phyloP scores from a whole-genome alignment of 805 yeast genomes.

The Kuraishia ogatae region DNA sequence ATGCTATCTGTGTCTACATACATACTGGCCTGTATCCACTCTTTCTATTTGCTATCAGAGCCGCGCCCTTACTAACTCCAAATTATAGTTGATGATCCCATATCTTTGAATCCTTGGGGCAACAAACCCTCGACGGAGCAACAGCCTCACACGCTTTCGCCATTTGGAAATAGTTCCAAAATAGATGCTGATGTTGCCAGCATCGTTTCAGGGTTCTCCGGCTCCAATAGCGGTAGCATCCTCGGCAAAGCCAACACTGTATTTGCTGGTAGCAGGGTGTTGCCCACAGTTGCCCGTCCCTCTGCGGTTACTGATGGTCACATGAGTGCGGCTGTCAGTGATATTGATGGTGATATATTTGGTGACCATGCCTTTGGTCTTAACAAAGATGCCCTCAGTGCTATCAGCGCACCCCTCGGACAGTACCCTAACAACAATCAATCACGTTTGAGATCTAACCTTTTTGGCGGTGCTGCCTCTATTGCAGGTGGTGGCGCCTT shows the following conservation, averaged over 20 bases:
- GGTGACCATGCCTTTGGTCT: slow-evolving; percentile 31
- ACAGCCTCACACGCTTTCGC: slow-evolving; percentile 7
- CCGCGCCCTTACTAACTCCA: not conserved
- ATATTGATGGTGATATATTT: slow-evolving; percentile 27
- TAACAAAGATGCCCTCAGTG: slow-evolving; percentile 38
- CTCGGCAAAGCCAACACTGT: slow-evolving; percentile 18
- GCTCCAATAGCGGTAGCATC: slow-evolving; percentile 11
- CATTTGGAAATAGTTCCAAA: slow-evolving; percentile 1
- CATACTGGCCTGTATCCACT: no score
- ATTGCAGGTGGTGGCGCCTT: slow-evolving; percentile 33
- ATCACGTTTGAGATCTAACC: slow-evolving; percentile 24
- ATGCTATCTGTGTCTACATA: not conserved
- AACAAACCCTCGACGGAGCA: slow-evolving; percentile 10
- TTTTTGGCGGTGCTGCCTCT: slow-evolving; percentile 48
- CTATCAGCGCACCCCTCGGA: slow-evolving; percentile 37
- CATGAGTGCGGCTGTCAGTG: slow-evolving; percentile 24
- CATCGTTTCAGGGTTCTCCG: slow-evolving; percentile 22
- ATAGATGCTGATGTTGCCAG: slow-evolving; percentile 20
- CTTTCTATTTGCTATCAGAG: not conserved
- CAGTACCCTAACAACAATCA: slow-evolving; percentile 8
- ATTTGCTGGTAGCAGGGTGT: slow-evolving; percentile 12
- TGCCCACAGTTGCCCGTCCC: slow-evolving; percentile 4
- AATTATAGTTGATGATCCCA: slow-evolving; percentile 17
- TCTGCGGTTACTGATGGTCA: slow-evolving; percentile 26
- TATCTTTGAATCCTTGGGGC: slow-evolving; percentile 20